A percentile compares a stretch with the other conserved stretches of the same genome.
These are phyloP conservation scores for Leucosporidium creatinivorum DNA, from an alignment of 768 basidiomycete genomes.

Conservation along the genomic window DNA sequence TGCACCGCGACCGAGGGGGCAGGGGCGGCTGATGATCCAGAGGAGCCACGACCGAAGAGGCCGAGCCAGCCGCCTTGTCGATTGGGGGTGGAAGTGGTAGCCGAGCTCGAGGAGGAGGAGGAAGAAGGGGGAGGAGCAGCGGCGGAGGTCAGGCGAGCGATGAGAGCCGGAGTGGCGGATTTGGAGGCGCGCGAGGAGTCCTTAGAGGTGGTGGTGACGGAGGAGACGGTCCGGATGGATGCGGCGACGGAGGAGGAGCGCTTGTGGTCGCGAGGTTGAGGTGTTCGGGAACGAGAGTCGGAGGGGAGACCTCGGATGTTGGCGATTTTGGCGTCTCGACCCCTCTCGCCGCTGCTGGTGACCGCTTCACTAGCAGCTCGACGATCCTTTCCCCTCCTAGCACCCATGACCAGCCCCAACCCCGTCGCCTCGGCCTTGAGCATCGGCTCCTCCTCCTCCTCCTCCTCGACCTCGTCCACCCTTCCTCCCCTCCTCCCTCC, in stretches of 20 bases:
- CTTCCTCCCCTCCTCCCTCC: background rate
- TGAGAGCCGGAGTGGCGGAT: conserved; percentile 6
- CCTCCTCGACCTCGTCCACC: background rate
- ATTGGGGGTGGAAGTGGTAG: background rate
- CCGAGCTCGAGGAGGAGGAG: background rate
- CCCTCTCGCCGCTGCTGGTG: too few species aligned
- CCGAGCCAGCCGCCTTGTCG: background rate
- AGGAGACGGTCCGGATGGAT: conserved; percentile 12
- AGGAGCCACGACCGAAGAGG: background rate
- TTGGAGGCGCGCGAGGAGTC: background rate
- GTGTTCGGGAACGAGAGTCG: conserved; percentile 3
- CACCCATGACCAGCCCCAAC: background rate
- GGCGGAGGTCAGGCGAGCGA: conserved; percentile 11
- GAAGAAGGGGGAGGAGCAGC: background rate
- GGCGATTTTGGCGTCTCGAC: background rate
- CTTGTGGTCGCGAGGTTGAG: background rate
- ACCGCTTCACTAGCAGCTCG: too few species aligned
- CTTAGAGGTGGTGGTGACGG: background rate
- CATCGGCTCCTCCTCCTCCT: background rate
- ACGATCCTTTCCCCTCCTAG: too few species aligned
- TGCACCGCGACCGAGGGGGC: conserved; percentile 16
- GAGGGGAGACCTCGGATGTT: too few species aligned
- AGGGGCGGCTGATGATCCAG: background rate
- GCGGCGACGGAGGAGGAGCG: conserved; percentile 7
- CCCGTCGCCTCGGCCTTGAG: background rate